A percentile compares a stretch with the other conserved stretches of the same genome.
Evolutionary conservation across 768 basidiomycete genomes (phyloP).

Genomic region (Collybiopsis confluens): DNA sequence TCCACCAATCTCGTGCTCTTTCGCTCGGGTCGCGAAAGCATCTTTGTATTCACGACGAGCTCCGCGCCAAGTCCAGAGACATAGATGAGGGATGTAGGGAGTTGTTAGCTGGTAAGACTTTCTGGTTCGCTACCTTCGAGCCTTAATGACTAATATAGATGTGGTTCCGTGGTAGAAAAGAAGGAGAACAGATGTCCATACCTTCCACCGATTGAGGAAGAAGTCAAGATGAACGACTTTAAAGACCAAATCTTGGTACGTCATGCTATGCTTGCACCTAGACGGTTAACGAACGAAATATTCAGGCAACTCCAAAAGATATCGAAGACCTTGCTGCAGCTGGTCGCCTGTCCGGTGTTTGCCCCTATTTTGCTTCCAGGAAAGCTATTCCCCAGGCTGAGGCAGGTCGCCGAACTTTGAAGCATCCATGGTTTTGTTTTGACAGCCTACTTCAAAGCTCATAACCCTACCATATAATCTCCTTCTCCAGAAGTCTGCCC

Average conservation of each 20-base stretch:
- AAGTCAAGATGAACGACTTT: constrained; percentile 70
- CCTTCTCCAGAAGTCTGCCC: constrained; percentile 73
- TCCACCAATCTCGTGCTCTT: constrained; percentile 51
- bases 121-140: neutral
- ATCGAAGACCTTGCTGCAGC: constrained; percentile 85
- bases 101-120: constrained; percentile 57
- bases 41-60: constrained; percentile 85
- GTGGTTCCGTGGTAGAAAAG: constrained; percentile 38
- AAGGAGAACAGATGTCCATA: constrained; percentile 67
- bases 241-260: constrained; percentile 82
- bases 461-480: constrained; percentile 95
- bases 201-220: constrained; percentile 69
- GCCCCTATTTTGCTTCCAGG: constrained; percentile 92
- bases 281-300: neutral
- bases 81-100: constrained; percentile 88
- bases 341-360: constrained; percentile 66
- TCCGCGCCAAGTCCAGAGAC: constrained; percentile 59
- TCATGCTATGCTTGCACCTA: constrained; percentile 5
- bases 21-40: constrained; percentile 88
- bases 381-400: constrained; percentile 88
- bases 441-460: constrained; percentile 42
- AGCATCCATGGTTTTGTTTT: constrained; percentile 1
- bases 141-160: neutral
- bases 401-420: constrained; percentile 35
- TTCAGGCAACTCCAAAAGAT: constrained; percentile 82